Evolutionary conservation across 352 stramenopile genomes (phyloP).

Genomic region (Peronospora destructor): DNA sequence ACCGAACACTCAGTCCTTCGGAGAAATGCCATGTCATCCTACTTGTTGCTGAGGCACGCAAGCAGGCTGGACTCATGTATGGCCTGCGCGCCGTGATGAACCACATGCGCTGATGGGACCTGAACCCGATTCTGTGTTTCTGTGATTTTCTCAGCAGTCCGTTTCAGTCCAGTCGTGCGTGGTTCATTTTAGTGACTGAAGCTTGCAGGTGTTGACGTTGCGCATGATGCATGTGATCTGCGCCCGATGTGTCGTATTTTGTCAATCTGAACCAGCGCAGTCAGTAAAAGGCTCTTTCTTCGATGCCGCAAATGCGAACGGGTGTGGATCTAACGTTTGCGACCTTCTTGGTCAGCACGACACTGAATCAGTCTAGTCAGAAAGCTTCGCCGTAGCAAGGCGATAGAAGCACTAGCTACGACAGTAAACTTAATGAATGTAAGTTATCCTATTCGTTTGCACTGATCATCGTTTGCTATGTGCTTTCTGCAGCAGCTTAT

Average conservation of each 20-base stretch:
- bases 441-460: constrained; percentile 21
- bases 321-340: constrained; percentile 17
- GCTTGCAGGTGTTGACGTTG: constrained; percentile 3
- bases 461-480: background rate
- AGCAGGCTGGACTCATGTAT: constrained; percentile 85
- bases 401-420: constrained; percentile 27
- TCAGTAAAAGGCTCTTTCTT: constrained; percentile 27
- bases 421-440: constrained; percentile 26
- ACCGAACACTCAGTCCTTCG: constrained; percentile 62
- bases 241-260: constrained; percentile 11
- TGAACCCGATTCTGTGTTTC: constrained; percentile 12
- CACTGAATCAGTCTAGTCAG: constrained; percentile 26
- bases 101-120: constrained; percentile 63
- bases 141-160: constrained; percentile 15
- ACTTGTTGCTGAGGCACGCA: constrained; percentile 73
- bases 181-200: constrained; percentile 19
- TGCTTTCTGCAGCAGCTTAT: constrained; percentile 5
- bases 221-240: constrained; percentile 6
- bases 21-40: constrained; percentile 85
- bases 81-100: constrained; percentile 81
- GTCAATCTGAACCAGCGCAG: constrained; percentile 9
- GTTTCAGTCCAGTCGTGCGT: constrained; percentile 24
- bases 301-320: constrained; percentile 26
- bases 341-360: constrained; percentile 25
- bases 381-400: constrained; percentile 9